These are phyloP conservation scores for Diplodia sapinea DNA, from an alignment of 2,329 filamentous ascomycete genomes.

Conservation along the genomic window DNA sequence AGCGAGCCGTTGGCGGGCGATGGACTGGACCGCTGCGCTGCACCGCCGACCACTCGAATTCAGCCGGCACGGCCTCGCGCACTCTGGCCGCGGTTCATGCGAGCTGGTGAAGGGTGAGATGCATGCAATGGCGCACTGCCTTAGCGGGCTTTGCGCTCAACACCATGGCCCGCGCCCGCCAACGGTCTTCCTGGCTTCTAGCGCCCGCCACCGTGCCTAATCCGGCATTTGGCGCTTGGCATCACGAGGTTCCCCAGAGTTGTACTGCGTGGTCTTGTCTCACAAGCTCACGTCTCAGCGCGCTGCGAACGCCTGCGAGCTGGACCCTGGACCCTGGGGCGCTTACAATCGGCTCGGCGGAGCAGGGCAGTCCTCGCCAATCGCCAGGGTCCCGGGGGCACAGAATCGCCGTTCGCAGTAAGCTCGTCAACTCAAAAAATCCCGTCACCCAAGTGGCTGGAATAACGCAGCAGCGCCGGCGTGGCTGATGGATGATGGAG, in stretches of 20 bases:
- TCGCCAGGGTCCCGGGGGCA: not conserved
- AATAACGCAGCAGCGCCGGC: not conserved
- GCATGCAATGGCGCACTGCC: constrained; percentile 5
- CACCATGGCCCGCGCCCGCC: not conserved
- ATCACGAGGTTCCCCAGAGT: constrained; percentile 9
- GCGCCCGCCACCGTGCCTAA: not conserved
- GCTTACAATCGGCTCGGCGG: constrained; percentile 10
- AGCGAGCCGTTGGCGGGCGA: not conserved
- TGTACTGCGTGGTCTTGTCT: constrained; percentile 1
- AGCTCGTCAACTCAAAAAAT: constrained; percentile 10
- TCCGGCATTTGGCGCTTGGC: not conserved
- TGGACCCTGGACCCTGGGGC: not conserved
- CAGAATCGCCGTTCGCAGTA: not conserved
- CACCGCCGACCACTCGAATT: constrained; percentile 1
- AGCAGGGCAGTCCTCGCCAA: not conserved
- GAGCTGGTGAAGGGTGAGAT: not conserved
- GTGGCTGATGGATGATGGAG: not conserved
- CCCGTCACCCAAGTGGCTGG: constrained; percentile 12
- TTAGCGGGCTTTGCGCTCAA: constrained; percentile 17
- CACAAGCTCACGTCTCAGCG: not conserved
- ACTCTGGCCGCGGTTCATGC: not conserved
- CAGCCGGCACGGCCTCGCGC: not conserved
- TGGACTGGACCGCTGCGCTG: constrained; percentile 6
- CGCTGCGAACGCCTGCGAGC: not conserved
- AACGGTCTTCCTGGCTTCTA: not conserved